Conservation (phyloP, 2,329 filamentous ascomycete species). For the Purpureocillium lavendulum region DNA sequence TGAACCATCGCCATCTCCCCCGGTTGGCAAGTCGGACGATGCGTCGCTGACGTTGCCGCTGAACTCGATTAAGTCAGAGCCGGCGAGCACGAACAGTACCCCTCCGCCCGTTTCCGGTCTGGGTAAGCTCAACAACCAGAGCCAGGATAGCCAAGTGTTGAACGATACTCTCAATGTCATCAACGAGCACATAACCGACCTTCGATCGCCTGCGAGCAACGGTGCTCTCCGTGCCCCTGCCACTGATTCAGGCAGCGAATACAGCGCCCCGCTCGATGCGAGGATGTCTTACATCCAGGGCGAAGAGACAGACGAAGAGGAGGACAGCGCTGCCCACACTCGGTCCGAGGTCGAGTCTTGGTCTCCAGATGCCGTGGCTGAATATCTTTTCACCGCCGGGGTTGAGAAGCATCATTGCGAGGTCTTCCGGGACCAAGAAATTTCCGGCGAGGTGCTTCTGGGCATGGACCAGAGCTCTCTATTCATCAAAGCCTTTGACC, state of each 20-base stretch:
- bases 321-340: slow-evolving; percentile 56
- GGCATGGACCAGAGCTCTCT: slow-evolving; percentile 94
- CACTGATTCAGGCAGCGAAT: slow-evolving; percentile 82
- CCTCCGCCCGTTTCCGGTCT: slow-evolving; percentile 12
- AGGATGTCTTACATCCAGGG: slow-evolving; percentile 88
- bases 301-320: slow-evolving; percentile 92
- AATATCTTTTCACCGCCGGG: slow-evolving; percentile 76
- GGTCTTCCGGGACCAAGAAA: slow-evolving; percentile 92
- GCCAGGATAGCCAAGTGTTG: slow-evolving; percentile 64
- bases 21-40: slow-evolving; percentile 19
- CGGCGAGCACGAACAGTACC: slow-evolving; percentile 17
- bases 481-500: slow-evolving; percentile 90
- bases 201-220: slow-evolving; percentile 48
- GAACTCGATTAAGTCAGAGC: slow-evolving; percentile 29
- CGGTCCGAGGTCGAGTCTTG: slow-evolving; percentile 68
- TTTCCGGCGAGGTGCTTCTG: slow-evolving; percentile 83
- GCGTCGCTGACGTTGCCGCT: slow-evolving; percentile 34
- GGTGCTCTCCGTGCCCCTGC: slow-evolving; percentile 42
- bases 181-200: slow-evolving; percentile 90
- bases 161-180: slow-evolving; percentile 94
- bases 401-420: slow-evolving; percentile 88
- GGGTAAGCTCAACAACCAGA: slow-evolving; percentile 30
- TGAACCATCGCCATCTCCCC: slow-evolving; percentile 16
- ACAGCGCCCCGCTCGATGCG: slow-evolving; percentile 69
- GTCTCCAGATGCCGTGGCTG: slow-evolving; percentile 75